phyloP scores from a whole-genome alignment of 164 flowering plant genomes.

The Piper betle region DNA sequence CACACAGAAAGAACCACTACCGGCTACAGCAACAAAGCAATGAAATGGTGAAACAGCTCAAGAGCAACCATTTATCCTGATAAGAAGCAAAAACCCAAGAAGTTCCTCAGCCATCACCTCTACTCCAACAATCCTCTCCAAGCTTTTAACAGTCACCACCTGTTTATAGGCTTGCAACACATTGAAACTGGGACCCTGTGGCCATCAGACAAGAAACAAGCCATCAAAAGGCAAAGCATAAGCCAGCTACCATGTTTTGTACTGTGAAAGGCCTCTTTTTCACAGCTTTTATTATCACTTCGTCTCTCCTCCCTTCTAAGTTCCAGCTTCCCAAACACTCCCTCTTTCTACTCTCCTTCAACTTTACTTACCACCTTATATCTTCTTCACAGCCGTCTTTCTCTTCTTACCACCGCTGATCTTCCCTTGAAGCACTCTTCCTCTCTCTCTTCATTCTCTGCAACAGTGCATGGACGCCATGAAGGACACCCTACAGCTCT shows the following conservation, averaged over 20 bases:
- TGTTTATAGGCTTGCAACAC: too few species aligned
- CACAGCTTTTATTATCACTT: neutral
- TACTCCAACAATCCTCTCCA: constrained; percentile 2
- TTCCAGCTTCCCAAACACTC: neutral
- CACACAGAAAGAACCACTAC: constrained; percentile 17
- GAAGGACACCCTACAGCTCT: neutral
- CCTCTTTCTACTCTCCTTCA: neutral
- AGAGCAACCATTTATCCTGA: neutral
- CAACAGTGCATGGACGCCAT: neutral
- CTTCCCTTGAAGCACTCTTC: too few species aligned
- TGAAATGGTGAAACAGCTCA: neutral
- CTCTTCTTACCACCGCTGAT: too few species aligned
- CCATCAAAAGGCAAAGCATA: neutral
- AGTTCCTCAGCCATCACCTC: constrained; percentile 8
- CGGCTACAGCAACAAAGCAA: neutral
- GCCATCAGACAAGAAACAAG: neutral
- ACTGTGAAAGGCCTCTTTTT: neutral
- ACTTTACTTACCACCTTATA: neutral
- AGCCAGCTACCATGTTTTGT: neutral
- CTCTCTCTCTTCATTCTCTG: neutral
- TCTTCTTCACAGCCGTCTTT: too few species aligned
- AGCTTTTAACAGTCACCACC: too few species aligned
- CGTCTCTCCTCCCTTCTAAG: neutral
- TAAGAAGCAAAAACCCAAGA: neutral
- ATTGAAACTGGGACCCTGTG: neutral